A percentile compares a stretch with the other conserved stretches of the same genome.
phyloP scores from a whole-genome alignment of 768 basidiomycete species.

The Podaxis carcinomalis region DNA sequence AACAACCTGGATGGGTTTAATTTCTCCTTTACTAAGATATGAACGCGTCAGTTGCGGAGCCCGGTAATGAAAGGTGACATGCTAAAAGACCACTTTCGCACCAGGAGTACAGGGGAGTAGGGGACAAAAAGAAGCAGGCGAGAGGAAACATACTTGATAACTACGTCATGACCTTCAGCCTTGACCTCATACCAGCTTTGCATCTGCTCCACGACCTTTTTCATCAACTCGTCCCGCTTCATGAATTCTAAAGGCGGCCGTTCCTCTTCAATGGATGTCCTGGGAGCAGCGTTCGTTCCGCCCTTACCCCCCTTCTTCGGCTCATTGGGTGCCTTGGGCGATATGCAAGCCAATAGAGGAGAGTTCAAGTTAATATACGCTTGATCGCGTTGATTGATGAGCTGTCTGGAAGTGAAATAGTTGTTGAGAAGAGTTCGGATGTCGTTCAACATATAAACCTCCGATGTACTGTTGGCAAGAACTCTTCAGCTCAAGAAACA shows the following conservation, averaged over 20 bases:
- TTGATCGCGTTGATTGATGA: constrained; percentile 64
- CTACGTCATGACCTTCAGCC: constrained; percentile 48
- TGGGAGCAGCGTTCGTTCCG: constrained; percentile 7
- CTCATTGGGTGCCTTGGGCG: constrained; percentile 25
- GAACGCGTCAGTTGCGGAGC: constrained; percentile 1
- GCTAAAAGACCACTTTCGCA: too few relatives aligned
- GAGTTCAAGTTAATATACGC: constrained; percentile 68
- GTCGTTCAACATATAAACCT: constrained; percentile 52
- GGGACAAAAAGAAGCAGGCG: background rate
- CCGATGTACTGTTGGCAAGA: constrained; percentile 36
- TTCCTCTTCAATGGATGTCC: constrained; percentile 4
- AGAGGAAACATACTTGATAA: constrained; percentile 48
- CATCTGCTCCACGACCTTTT: constrained; percentile 59
- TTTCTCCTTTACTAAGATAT: constrained; percentile 62
- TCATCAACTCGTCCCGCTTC: constrained; percentile 61
- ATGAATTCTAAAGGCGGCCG: constrained; percentile 40
- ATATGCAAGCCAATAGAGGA: constrained; percentile 32
- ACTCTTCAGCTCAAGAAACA: background rate
- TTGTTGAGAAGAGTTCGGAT: constrained; percentile 52
- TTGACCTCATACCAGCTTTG: constrained; percentile 70
- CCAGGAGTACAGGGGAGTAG: background rate
- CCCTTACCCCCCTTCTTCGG: constrained; percentile 26
- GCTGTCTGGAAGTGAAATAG: constrained; percentile 57
- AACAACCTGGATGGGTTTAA: constrained; percentile 66
- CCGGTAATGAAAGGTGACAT: background rate